Evolutionary conservation across 106 monocot genomes (phyloP), one percentile per base, ranked within the genome.

Genomic region (Dendrobium huoshanense): DNA sequence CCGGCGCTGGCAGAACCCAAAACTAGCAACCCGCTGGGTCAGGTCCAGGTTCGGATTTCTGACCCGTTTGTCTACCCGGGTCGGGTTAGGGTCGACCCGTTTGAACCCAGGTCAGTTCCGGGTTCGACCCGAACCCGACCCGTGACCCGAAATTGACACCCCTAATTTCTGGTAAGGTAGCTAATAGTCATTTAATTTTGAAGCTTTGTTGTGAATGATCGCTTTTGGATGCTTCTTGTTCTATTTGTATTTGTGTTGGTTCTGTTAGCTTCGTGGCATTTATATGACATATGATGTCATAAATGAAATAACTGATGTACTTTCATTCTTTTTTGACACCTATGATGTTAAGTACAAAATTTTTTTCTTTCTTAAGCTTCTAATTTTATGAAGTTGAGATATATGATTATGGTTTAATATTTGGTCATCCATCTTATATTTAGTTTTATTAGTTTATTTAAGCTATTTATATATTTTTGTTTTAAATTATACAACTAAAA

Each of bases 211-310:
- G 20, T 77, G 19, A 41, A 47, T 19, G 3, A 70, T 31, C 20
- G 25, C 27, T 49, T 77, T 29, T 82, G 18, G 33, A 20, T 64
- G 7, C 29, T 70, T 72, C 37, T 55, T 18, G 42, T 84, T 54
- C 82, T 79, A 74, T 78, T 7, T 78, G 55, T 15, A 20, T 72
- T 56, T 80, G 2, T 44, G 18, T 7, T 75, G 56, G 31, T 80
- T 42, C 49, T 80, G 79, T 64, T 80, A 99, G 95, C 84, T 99
- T 68, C 89, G 99, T 8, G 93, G 95, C 77, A 95, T 93, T 17
- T 99, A 99, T 73, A 87, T 95, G n/a, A 95, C 99, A 17, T 99
- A 95, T 80, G 91, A 99, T 93, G 89, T 87, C 17, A 89, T 99
- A 90, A 95, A 99, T 84, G 99, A 99, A 83, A 95, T 99, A 75